Conservation (phyloP, 345 rosid species). For the Eucalyptus regnans region DNA sequence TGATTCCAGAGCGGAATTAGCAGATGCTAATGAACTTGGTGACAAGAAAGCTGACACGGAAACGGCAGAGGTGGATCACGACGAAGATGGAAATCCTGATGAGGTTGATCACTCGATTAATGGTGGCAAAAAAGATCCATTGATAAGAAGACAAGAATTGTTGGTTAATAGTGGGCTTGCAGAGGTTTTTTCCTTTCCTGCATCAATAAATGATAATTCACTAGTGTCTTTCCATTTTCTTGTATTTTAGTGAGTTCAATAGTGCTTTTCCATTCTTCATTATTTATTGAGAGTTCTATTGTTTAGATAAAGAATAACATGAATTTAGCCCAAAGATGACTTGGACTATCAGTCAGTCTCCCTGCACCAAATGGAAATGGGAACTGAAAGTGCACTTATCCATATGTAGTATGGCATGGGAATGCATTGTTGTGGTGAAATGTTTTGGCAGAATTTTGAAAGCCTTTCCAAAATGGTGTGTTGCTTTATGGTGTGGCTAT, state of each 20-base stretch:
- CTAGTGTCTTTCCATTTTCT: not conserved
- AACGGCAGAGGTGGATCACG: not conserved
- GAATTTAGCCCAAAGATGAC: not conserved
- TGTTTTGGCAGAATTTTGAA: not conserved
- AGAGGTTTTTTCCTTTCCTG: conserved; percentile 27
- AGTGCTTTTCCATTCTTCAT: not conserved
- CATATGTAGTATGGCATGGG: not conserved
- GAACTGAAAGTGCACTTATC: not conserved
- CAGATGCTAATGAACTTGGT: conserved; percentile 15
- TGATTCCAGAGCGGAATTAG: conserved; percentile 15
- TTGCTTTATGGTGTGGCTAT: not conserved
- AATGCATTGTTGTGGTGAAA: not conserved
- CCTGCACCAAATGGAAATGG: not conserved
- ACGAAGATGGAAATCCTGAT: conserved; percentile 13
- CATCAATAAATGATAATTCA: not conserved
- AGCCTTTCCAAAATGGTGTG: not conserved
- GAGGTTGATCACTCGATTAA: conserved; percentile 12
- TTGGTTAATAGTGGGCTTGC: conserved; percentile 77
- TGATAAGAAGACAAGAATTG: conserved; percentile 68
- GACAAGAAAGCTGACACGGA: not conserved
- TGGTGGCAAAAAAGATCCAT: conserved; percentile 72
- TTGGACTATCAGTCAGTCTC: not conserved
- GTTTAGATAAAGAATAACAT: not conserved
- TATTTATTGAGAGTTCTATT: not conserved
- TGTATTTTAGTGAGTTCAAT: not conserved